phyloP scores from a whole-genome alignment of 2,329 filamentous ascomycete genomes.

The Fusarium fujikuroi region DNA sequence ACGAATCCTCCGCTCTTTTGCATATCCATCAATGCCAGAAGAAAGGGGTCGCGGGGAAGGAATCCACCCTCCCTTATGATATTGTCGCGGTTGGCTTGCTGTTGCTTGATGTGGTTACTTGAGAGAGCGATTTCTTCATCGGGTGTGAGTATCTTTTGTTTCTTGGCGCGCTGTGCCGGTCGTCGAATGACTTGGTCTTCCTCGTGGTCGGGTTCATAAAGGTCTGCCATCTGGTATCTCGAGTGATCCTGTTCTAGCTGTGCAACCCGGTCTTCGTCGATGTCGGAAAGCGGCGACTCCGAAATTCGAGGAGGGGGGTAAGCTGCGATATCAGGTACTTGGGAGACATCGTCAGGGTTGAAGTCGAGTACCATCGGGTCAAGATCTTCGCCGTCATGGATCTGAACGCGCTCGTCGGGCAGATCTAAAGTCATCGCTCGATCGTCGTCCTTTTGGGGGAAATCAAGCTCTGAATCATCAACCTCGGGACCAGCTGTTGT shows the following conservation, averaged over 20 bases:
- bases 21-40: constrained; percentile 89
- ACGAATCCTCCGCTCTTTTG: constrained; percentile 93
- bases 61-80: constrained; percentile 87
- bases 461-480: constrained; percentile 69
- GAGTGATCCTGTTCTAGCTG: constrained; percentile 69
- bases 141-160: constrained; percentile 83
- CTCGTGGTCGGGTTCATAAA: constrained; percentile 71
- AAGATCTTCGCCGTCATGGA: constrained; percentile 72
- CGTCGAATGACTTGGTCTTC: constrained; percentile 69
- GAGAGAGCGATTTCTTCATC: constrained; percentile 84
- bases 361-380: constrained; percentile 75
- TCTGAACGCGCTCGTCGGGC: constrained; percentile 65
- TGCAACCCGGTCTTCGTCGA: constrained; percentile 70
- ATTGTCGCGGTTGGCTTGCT: constrained; percentile 85
- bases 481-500: constrained; percentile 44
- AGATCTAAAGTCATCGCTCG: constrained; percentile 66
- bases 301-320: constrained; percentile 70
- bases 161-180: constrained; percentile 76
- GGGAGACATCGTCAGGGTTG: constrained; percentile 69
- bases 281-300: constrained; percentile 76
- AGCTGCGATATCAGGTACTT: constrained; percentile 60
- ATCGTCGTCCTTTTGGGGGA: constrained; percentile 66
- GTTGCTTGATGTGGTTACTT: constrained; percentile 81
- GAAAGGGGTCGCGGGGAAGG: constrained; percentile 85
- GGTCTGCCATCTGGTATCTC: constrained; percentile 63